Evolutionary conservation across 108 stramenopile genomes (phyloP).

Genomic region (Discostella pseudostelligera): DNA sequence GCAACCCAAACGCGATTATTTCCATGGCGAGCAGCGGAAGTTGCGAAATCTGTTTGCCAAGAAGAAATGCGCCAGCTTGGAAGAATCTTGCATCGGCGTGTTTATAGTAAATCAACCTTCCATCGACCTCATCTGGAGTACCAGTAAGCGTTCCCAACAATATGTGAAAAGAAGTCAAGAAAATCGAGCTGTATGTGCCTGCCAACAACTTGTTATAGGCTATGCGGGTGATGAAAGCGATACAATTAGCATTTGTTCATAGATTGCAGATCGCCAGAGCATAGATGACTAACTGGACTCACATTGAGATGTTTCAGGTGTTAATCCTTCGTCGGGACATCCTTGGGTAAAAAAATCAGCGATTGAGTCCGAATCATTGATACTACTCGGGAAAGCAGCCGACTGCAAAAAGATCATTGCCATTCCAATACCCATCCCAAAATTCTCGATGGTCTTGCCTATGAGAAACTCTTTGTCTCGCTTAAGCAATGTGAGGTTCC

Average conservation of each 20-base stretch:
- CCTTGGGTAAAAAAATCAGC: conserved; percentile 37
- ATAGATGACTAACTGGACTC: neutral
- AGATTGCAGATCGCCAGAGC: neutral
- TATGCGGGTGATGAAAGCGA: neutral
- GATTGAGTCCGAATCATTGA: conserved; percentile 29
- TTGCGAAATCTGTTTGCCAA: conserved; percentile 61
- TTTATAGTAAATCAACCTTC: conserved; percentile 84
- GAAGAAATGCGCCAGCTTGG: conserved; percentile 60
- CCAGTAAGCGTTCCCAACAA: conserved; percentile 73
- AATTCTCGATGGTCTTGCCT: conserved; percentile 46
- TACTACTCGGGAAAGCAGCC: conserved; percentile 37
- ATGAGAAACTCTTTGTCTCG: conserved; percentile 67
- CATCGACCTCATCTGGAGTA: conserved; percentile 70
- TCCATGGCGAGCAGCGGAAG: conserved; percentile 61
- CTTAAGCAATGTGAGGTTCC: conserved; percentile 54
- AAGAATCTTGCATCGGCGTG: conserved; percentile 83
- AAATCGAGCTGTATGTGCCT: conserved; percentile 39
- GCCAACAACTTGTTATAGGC: conserved; percentile 25
- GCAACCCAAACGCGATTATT: conserved; percentile 64
- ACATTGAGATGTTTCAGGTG: neutral
- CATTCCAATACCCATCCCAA: conserved; percentile 45
- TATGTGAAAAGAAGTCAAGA: conserved; percentile 68
- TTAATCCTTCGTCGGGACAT: conserved; percentile 25
- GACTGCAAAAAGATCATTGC: conserved; percentile 39
- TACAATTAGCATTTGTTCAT: neutral